Conservation (phyloP, 805 yeast species). For the Candida vaughaniae region DNA sequence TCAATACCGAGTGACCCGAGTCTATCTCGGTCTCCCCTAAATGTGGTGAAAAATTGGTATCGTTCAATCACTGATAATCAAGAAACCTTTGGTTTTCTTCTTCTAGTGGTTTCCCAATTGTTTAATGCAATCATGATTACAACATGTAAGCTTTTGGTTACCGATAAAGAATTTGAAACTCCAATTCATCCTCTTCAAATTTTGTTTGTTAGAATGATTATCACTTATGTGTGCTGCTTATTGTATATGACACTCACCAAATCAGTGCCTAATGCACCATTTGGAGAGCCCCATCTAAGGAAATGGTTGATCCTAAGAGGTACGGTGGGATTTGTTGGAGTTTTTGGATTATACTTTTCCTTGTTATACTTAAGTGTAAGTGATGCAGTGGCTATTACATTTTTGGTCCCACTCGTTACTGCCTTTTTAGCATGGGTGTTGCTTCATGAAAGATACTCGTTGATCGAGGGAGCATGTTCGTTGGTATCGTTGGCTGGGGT, state of each 20-base stretch:
- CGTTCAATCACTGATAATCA: background rate
- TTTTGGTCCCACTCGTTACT: constrained; percentile 74
- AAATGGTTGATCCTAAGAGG: constrained; percentile 61
- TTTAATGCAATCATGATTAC: constrained; percentile 77
- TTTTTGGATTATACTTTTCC: constrained; percentile 74
- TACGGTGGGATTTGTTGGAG: constrained; percentile 71
- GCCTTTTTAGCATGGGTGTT: constrained; percentile 69
- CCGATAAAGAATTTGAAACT: constrained; percentile 54
- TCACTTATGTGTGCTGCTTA: constrained; percentile 63
- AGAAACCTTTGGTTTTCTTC: constrained; percentile 47
- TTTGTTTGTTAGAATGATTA: constrained; percentile 69
- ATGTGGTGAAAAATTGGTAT: too few species aligned
- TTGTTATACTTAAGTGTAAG: constrained; percentile 71
- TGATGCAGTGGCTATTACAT: constrained; percentile 80
- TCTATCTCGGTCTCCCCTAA: too few species aligned
- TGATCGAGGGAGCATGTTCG: constrained; percentile 69
- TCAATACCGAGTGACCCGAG: too few species aligned
- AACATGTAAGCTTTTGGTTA: constrained; percentile 70
- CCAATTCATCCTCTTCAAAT: constrained; percentile 80
- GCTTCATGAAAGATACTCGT: constrained; percentile 64
- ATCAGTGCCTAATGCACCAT: constrained; percentile 57
- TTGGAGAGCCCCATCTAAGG: constrained; percentile 65
- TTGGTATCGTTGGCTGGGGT: constrained; percentile 72
- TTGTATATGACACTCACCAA: constrained; percentile 51
- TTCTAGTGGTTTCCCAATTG: constrained; percentile 62